Evolutionary conservation across 495 filamentous ascomycete species (phyloP), one percentile per base, ranked within the genome.

Genomic region (Hypoxylon rickii): DNA sequence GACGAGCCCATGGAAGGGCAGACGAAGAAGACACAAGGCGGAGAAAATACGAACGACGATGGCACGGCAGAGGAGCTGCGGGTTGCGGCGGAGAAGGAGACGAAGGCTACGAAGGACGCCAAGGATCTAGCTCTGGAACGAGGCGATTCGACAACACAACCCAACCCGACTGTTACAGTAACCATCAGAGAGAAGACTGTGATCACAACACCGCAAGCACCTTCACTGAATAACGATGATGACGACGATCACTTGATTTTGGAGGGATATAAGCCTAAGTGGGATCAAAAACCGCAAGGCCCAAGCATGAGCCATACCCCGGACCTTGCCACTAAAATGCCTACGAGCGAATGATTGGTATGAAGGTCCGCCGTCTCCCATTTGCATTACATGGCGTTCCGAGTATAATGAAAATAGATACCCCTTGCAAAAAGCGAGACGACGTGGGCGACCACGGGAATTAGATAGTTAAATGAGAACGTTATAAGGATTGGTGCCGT

Each of bases 41-140:
- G 13, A 3, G 43, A 53, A 3, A 51, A 47, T 1, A 24, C 61
- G 0, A 15, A 31, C 6, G 33, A 32, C n/a, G 7, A 58, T 55
- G 31, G 39, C 65, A 0, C 64, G 65, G 13, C 63, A 67, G 34
- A 18, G 39, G 64, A 75, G 45, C 47, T 76, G 6, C 58, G 74
- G 21, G 73, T 81, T 6, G 69, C 71, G 64, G 63, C 78, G 21
- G 67, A 71, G 22, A 65, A 68, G 31, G 66, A 73, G 59, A 44
- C 58, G 40, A 63, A 71, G 31, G 64, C 54, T 7, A 59, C 60
- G 34, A 45, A 55, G 24, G 66, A 77, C n/a, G 66, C 68, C 10
- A 69, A 62, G 17, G 70, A 76, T 29, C 65, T 86, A 3, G 79
- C 81, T 3, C 55, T 77, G 0, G 84, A 87, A 59, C 74, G 83